Base-by-base conservation (phyloP, 768 basidiomycete genomes). In the Tricholoma furcatifolium region DNA sequence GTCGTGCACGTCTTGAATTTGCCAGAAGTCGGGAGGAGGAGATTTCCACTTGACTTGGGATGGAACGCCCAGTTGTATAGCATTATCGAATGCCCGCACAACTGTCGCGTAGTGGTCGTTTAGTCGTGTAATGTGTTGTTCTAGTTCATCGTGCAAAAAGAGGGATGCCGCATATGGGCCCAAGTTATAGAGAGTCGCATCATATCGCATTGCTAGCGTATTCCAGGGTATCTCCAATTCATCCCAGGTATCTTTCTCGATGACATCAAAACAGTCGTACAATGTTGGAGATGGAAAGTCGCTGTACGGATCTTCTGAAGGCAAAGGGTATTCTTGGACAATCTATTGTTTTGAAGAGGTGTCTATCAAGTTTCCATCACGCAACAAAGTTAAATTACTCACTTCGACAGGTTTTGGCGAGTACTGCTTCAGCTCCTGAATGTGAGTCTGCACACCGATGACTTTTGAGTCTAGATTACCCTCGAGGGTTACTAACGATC, bases 121-220 rank as follows among this genome's bases (percentile, higher is more conserved):
- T 15, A 78, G 63, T 43, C 74, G 72, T 14, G 66, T 64, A 30
- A 85, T 60, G 45, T 81, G 75, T 38, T 76, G 74, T 53, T 74
- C 76, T 47, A 87, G 67, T 59, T 90, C 88, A 43, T 71, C 67
- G 62, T 81, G 83, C 31, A 88, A 72, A 67, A 82, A 93, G 50
- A 85, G 67, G 42, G 91, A 90, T 10, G 89, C 91, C 42, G 80
- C 81, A 62, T 85, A 88, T 9, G 85, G 84, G 1, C 91, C 91
- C 3, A 93, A 66, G 64, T 81, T 85, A 58, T 76, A 67, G 34
- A 79, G 68, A 0, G 88, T 86, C 21, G 79, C 74, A 41, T 75
- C 65, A 67, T 88, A 88, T 47, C 88, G 81, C 49, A 75, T 77
- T 50, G 79, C 70, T n/a, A 91, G 69, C 60, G 80, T 82, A 39